Evolutionary conservation across 2,329 filamentous ascomycete species (phyloP).

Genomic region (Hymenoscyphus salicellus): DNA sequence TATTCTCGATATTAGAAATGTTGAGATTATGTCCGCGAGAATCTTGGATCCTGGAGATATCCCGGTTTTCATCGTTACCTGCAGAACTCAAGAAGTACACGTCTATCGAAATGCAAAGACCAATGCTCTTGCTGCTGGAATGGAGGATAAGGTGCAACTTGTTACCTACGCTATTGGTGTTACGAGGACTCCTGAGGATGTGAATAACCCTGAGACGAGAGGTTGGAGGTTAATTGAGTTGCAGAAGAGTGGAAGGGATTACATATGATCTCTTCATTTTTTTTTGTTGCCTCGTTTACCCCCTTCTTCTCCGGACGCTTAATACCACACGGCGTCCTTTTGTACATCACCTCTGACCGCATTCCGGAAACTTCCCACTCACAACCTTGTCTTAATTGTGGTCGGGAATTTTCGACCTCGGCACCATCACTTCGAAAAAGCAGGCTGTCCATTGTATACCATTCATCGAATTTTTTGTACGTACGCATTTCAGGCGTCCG

Average conservation of each 20-base stretch:
- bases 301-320: not conserved
- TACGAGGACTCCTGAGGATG: slow-evolving; percentile 88
- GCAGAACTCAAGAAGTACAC: slow-evolving; percentile 94
- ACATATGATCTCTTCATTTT: slow-evolving; percentile 52
- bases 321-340: not conserved
- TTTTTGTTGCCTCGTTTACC: not conserved
- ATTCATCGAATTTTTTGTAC: slow-evolving; percentile 11
- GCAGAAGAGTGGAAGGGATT: slow-evolving; percentile 96
- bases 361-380: too few relatives aligned
- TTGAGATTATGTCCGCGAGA: slow-evolving; percentile 79
- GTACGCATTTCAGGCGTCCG: slow-evolving; percentile 11
- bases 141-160: slow-evolving; percentile 98
- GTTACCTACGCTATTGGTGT: slow-evolving; percentile 98
- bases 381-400: too few relatives aligned
- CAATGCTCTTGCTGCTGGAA: slow-evolving; percentile 84
- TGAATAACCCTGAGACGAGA: slow-evolving; percentile 92
- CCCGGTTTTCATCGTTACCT: slow-evolving; percentile 95
- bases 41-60: slow-evolving; percentile 83
- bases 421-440: not conserved
- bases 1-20: slow-evolving; percentile 91
- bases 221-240: slow-evolving; percentile 98
- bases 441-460: not conserved
- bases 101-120: slow-evolving; percentile 93
- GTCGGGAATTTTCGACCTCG: too few relatives aligned
- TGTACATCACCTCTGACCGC: not conserved